Percentiles rank a stretch among this genome's conserved stretches.
phyloP scores from a whole-genome alignment of 163 green algal genomes.

The Picocystis sp. region DNA sequence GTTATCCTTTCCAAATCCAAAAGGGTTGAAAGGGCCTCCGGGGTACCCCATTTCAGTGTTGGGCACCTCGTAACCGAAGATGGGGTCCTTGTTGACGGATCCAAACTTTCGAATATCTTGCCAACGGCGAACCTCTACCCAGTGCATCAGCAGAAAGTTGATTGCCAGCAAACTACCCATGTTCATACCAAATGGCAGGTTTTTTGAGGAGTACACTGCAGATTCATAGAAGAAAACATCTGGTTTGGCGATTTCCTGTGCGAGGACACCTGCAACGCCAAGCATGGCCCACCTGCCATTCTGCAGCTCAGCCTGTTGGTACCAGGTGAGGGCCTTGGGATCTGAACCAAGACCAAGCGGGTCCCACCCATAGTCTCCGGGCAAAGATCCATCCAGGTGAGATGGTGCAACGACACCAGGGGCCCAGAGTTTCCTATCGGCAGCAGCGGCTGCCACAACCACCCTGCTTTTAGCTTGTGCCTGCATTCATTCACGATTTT shows the following conservation, averaged over 20 bases:
- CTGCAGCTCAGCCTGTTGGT: conserved; percentile 68
- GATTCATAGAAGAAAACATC: conserved; percentile 38
- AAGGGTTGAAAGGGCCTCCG: conserved; percentile 70
- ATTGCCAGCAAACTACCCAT: conserved; percentile 55
- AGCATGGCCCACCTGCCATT: conserved; percentile 86
- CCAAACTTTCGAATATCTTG: conserved; percentile 69
- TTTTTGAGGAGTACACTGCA: neutral
- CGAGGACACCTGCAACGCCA: conserved; percentile 68
- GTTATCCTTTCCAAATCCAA: conserved; percentile 57
- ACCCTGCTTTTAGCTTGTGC: neutral
- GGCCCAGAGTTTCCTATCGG: conserved; percentile 32
- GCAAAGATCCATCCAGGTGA: conserved; percentile 53
- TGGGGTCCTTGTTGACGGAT: conserved; percentile 71
- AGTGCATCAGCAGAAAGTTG: conserved; percentile 84
- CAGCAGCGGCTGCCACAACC: conserved; percentile 10
- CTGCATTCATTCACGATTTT: too few relatives aligned
- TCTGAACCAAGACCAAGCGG: conserved; percentile 70
- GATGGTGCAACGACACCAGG: conserved; percentile 37
- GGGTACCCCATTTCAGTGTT: conserved; percentile 74
- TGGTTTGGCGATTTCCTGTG: conserved; percentile 56
- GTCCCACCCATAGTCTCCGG: conserved; percentile 67
- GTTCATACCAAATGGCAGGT: conserved; percentile 1
- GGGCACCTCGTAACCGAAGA: conserved; percentile 72
- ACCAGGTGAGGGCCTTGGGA: conserved; percentile 53
- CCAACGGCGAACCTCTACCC: conserved; percentile 71